A percentile compares a stretch with the other conserved stretches of the same genome.
These are phyloP conservation scores for Ambrosiella xylebori DNA, from an alignment of 2,329 filamentous ascomycete species.

Conservation along the genomic window DNA sequence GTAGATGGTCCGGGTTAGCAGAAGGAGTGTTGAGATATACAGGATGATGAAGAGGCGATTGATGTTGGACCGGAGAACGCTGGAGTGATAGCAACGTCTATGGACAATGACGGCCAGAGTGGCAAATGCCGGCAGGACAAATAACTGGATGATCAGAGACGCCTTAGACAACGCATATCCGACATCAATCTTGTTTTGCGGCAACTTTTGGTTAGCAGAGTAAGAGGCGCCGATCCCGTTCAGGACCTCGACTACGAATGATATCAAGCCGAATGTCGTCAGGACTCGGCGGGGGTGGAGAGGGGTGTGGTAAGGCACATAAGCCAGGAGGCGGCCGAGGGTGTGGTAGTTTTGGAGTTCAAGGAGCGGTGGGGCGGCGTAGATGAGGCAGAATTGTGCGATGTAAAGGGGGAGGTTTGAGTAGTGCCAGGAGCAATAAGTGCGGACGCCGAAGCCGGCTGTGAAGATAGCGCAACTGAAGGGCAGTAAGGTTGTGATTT, in stretches of 20 bases:
- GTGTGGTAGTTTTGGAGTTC: constrained; percentile 45
- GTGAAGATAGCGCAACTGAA: constrained; percentile 37
- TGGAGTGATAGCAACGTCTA: constrained; percentile 23
- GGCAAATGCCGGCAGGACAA: constrained; percentile 32
- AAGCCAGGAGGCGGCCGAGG: constrained; percentile 40
- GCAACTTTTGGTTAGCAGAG: constrained; percentile 27
- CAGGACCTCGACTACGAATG: constrained; percentile 30
- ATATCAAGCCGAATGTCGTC: constrained; percentile 29
- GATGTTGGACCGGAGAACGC: constrained; percentile 19
- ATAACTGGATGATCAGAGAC: constrained; percentile 36
- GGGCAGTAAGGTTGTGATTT: constrained; percentile 35
- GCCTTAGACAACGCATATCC: constrained; percentile 32
- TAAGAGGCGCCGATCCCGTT: constrained; percentile 31
- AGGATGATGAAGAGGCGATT: constrained; percentile 28
- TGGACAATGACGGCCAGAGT: constrained; percentile 33
- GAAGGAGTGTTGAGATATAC: constrained; percentile 31
- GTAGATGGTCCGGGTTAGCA: constrained; percentile 37
- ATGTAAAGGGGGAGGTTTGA: constrained; percentile 20
- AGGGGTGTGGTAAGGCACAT: constrained; percentile 40
- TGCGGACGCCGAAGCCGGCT: constrained; percentile 33
- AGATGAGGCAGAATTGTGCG: constrained; percentile 21
- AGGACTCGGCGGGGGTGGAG: constrained; percentile 29
- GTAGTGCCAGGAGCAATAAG: constrained; percentile 20
- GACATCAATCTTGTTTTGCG: constrained; percentile 21
- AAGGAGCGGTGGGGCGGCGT: constrained; percentile 32